Base-by-base conservation (phyloP, 257 asterid genomes). In the Dorcoceras hygrometricum region DNA sequence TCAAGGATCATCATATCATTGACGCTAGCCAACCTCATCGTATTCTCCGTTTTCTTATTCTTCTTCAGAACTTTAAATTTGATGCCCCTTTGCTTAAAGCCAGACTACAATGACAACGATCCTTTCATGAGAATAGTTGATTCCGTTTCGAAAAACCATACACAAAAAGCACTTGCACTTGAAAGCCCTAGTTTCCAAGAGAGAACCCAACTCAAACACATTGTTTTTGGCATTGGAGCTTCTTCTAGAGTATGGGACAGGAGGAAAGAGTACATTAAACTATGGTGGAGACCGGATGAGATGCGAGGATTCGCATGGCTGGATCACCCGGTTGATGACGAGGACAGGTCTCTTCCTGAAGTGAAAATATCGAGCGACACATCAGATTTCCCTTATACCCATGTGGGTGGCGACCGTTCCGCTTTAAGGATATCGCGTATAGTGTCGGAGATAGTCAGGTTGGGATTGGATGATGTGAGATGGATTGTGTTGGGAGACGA, bases 161-260 rank as follows among this genome's bases (percentile, higher is more conserved):
- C 54, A 16, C n/a, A n/a, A n/a, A 8, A 46, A 46, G 20, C n/a
- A n/a, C n/a, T 46, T 46, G 54, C 51, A 39, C 51, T 4, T 11
- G n/a, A 39, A 39, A 39, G 5, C 54, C 54, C 54, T 46, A 16
- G 22, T 46, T 46, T 16, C 4, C 54, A 14, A 16, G 54, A 46
- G 54, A 46, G 22, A 46, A 46, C 54, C 7, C 22, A 18, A 46
- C 54, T 46, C 54, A 16, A 46, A 18, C 54, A 46, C 54, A 2
- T 46, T 1, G 54, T 81, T 75, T 84, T 86, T 84, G 81, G 89
- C 20, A 68, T 62, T 4, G 53, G n/a, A 23, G 66, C 53, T 2
- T 62, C 66, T 8, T 18, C 66, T 3, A 62, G 19, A 5, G 27
- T 32, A 5, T 62, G 66, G 66, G 28, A 62, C 16, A 29, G 14